Conservation (phyloP, 495 filamentous ascomycete genomes). For the Penicillium argentinense region DNA sequence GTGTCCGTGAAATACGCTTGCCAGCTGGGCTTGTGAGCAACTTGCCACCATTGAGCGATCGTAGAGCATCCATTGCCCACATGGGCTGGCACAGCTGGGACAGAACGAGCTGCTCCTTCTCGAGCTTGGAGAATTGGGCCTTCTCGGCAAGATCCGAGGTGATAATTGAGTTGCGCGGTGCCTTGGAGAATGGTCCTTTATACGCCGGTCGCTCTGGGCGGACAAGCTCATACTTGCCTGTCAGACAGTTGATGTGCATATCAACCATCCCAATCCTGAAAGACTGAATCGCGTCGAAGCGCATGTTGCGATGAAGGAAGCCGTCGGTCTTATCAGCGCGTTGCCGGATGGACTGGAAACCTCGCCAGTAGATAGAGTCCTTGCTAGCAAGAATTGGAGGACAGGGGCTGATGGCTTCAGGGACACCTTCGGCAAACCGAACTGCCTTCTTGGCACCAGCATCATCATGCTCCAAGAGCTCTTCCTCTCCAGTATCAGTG, state of each 20-base stretch:
- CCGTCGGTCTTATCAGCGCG: conserved; percentile 63
- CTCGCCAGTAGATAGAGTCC: conserved; percentile 89
- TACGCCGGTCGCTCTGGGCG: conserved; percentile 47
- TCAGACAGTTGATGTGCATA: conserved; percentile 67
- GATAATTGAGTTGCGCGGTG: conserved; percentile 52
- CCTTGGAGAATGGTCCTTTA: conserved; percentile 51
- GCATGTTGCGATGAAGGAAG: conserved; percentile 77
- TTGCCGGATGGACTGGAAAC: conserved; percentile 71
- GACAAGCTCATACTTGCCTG: conserved; percentile 70
- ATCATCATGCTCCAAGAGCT: conserved; percentile 17
- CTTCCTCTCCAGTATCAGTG: conserved; percentile 10
- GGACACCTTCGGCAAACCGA: conserved; percentile 63
- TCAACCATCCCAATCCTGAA: conserved; percentile 66
- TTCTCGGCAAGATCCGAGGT: conserved; percentile 42
- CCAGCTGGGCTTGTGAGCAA: conserved; percentile 75
- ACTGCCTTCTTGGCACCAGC: conserved; percentile 66
- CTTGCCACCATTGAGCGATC: conserved; percentile 74
- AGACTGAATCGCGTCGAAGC: conserved; percentile 87
- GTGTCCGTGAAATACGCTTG: conserved; percentile 45
- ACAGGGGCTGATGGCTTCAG: conserved; percentile 34
- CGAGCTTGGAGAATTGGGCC: conserved; percentile 52
- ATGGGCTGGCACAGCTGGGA: conserved; percentile 69
- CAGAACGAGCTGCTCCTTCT: conserved; percentile 78
- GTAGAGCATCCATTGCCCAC: conserved; percentile 80
- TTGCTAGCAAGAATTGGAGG: conserved; percentile 45